Base-by-base conservation (phyloP, 202 grass and related monocot genomes). In the Setaria italica region DNA sequence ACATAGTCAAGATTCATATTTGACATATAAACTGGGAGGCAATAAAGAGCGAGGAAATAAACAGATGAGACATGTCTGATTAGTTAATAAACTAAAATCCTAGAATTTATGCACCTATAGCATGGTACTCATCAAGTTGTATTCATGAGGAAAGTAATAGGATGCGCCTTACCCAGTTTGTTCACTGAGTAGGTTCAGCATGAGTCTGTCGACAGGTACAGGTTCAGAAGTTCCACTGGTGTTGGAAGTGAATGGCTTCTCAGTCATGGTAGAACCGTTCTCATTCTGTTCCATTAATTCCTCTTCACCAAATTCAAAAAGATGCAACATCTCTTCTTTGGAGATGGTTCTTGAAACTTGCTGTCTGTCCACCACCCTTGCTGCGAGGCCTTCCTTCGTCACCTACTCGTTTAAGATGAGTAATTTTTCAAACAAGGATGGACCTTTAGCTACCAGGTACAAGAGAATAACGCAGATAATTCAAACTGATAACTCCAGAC, bases 291-390 rank as follows among this genome's bases (percentile, higher is more conserved):
- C 88, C 76, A 87, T 57, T 79, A 88, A 29, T 80, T 99, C 97
- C 67, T 99, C 97, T 58, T 99, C 97, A 72, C 97, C 92, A 87
- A 99, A 94, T 86, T 96, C 97, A 67, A 99, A 99, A 47, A 96
- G 91, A 88, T 96, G 97, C 63, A 94, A 55, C 83, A 99, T 99
- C 81, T 99, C 97, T 85, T 99, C 97, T 79, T 94, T 99, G 79
- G 97, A 99, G 64, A 99, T 99, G 64, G 90, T 99, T 95, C 97
- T 94, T 87, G 92, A 90, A 79, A 99, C 81, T 91, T 99, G 97
- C 37, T 99, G 97, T 81, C 87, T 90, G 86, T 99, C 97, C 53
- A 99, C 97, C 75, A 99, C 97, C 69, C 97, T 96, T 85, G 97
- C 97, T 74, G 97, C 97, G 5, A 99, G 90, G 71, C 97, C 93